Evolutionary conservation across 2,329 filamentous ascomycete species (phyloP).

Genomic region (Torrubiella hemipterigena): DNA sequence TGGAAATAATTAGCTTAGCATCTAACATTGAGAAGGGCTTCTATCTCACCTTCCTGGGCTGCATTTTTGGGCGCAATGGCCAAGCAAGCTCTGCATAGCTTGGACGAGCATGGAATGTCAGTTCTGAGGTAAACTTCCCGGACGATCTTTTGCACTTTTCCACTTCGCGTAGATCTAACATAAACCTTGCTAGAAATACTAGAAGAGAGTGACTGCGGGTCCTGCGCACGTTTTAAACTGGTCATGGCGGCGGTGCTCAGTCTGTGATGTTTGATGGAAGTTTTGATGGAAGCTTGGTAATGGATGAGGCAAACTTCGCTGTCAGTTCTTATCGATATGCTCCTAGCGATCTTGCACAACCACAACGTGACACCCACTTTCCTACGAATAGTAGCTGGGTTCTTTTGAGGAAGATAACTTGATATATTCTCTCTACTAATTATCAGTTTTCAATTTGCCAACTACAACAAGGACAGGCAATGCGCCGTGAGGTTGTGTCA

Average conservation of each 20-base stretch:
- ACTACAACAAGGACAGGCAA: no score
- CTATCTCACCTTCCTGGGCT: constrained; percentile 53
- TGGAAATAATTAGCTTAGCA: constrained; percentile 7
- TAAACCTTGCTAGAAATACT: constrained; percentile 94
- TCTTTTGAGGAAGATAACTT: no score
- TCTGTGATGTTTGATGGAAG: background rate
- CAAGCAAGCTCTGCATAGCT: constrained; percentile 68
- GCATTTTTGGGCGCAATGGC: constrained; percentile 68
- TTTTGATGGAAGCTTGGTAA: background rate
- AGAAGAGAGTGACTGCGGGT: constrained; percentile 41
- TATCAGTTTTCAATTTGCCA: no score
- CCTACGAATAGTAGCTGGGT: no score
- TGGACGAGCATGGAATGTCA: constrained; percentile 95
- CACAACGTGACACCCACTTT: no score
- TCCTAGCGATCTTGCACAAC: no score
- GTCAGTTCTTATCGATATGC: no score
- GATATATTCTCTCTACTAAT: no score
- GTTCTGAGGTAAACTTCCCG: constrained; percentile 90
- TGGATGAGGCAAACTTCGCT: no score
- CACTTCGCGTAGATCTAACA: constrained; percentile 84
- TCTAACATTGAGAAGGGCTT: background rate
- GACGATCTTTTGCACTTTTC: constrained; percentile 98
- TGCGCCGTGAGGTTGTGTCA: no score
- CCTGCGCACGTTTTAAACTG: constrained; percentile 48
- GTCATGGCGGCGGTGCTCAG: constrained; percentile 35